These are phyloP conservation scores for Oxalis stricta DNA, from an alignment of 441 rosid genomes.

Conservation along the genomic window DNA sequence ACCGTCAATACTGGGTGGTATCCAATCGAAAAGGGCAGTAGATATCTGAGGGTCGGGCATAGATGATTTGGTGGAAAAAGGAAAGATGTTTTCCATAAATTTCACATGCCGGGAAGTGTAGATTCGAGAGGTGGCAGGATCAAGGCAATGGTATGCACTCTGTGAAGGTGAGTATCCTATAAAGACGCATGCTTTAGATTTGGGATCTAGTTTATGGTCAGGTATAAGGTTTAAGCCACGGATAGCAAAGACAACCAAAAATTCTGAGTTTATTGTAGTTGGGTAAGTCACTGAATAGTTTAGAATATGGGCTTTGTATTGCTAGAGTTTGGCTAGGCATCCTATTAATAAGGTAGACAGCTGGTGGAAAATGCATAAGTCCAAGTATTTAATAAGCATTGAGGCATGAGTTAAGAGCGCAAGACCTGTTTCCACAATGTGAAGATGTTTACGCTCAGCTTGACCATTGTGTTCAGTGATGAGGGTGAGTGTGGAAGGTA, in stretches of 20 bases:
- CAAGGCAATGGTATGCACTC: not conserved
- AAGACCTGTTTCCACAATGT: not conserved
- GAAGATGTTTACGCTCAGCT: not conserved
- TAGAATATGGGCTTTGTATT: not conserved
- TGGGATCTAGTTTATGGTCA: not conserved
- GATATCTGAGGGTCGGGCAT: too few relatives aligned
- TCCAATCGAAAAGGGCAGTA: not conserved
- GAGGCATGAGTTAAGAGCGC: not conserved
- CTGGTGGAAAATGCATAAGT: not conserved
- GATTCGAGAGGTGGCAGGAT: not conserved
- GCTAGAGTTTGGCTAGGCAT: not conserved
- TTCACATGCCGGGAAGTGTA: not conserved
- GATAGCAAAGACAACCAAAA: not conserved
- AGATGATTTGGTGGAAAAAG: not conserved
- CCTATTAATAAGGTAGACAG: not conserved
- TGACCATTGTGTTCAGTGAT: not conserved
- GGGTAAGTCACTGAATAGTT: not conserved
- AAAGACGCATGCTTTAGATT: not conserved
- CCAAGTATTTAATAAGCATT: accelerated
- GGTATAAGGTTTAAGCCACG: not conserved
- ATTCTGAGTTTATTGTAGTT: not conserved
- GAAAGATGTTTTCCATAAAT: not conserved
- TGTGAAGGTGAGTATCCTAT: not conserved
- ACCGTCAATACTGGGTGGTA: not conserved
- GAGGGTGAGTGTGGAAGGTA: not conserved